A percentile compares a stretch with the other conserved stretches of the same genome.
phyloP scores from a whole-genome alignment of 768 basidiomycete species.

The Suillus subaureus region DNA sequence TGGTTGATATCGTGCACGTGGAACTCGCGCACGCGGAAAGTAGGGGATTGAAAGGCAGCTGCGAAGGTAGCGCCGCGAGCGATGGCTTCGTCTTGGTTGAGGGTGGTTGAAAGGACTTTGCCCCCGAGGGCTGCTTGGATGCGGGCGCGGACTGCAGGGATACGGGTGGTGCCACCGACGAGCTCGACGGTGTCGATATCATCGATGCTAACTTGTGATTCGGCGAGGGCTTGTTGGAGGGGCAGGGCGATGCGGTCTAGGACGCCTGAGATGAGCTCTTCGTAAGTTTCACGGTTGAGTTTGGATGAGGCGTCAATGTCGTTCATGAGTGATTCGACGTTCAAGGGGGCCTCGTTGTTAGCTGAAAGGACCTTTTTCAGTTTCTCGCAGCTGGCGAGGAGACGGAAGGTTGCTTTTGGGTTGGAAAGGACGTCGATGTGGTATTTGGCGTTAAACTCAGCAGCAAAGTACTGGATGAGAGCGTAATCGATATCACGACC shows the following conservation, averaged over 20 bases:
- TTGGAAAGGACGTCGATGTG: slow-evolving; percentile 92
- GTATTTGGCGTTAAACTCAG: slow-evolving; percentile 95
- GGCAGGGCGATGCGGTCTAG: slow-evolving; percentile 79
- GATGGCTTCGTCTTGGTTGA: slow-evolving; percentile 98
- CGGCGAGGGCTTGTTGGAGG: slow-evolving; percentile 74
- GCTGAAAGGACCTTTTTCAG: slow-evolving; percentile 97
- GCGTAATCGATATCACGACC: slow-evolving; percentile 96
- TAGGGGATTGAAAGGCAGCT: slow-evolving; percentile 95
- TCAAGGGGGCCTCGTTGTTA: slow-evolving; percentile 85
- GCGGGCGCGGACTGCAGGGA: slow-evolving; percentile 87
- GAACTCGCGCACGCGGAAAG: slow-evolving; percentile 98
- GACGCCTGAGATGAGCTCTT: slow-evolving; percentile 72
- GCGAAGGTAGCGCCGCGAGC: slow-evolving; percentile 96
- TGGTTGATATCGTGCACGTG: slow-evolving; percentile 80
- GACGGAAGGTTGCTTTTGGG: slow-evolving; percentile 93
- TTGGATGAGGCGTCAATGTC: slow-evolving; percentile 92
- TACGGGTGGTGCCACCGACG: slow-evolving; percentile 90
- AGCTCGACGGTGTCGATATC: slow-evolving; percentile 92
- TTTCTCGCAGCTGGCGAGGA: slow-evolving; percentile 85
- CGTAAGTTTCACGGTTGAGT: slow-evolving; percentile 81
- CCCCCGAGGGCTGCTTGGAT: slow-evolving; percentile 84
- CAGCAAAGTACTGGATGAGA: slow-evolving; percentile 84
- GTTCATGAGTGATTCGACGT: slow-evolving; percentile 95
- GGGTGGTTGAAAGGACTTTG: slow-evolving; percentile 84
- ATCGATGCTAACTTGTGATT: slow-evolving; percentile 79